Percentiles rank a stretch among this genome's conserved stretches.
Conservation (phyloP, 345 rosid species). For the Lagerstroemia speciosa region DNA sequence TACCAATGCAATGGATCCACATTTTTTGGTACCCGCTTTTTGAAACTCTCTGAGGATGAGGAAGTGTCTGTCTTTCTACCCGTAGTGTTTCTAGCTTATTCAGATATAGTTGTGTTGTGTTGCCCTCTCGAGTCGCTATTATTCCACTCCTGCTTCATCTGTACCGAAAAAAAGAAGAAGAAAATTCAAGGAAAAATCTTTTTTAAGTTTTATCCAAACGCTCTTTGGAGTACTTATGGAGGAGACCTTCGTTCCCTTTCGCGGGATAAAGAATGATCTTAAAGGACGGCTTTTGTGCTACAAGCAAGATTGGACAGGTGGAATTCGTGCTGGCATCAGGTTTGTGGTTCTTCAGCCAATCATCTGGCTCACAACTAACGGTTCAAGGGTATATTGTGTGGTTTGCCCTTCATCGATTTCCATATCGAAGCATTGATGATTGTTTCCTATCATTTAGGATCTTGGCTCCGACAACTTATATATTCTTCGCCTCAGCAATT, state of each 20-base stretch:
- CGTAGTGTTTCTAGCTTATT: slow-evolving; percentile 13
- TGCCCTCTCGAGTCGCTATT: slow-evolving; percentile 52
- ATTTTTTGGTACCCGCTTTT: slow-evolving; percentile 12
- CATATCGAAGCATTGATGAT: background rate
- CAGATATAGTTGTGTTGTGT: slow-evolving; percentile 13
- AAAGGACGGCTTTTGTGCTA: slow-evolving; percentile 60
- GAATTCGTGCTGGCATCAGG: slow-evolving; percentile 65
- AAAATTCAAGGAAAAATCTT: background rate
- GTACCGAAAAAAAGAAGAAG: background rate
- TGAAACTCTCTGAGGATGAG: slow-evolving; percentile 10
- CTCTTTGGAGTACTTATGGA: slow-evolving; percentile 41
- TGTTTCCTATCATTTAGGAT: slow-evolving; percentile 30
- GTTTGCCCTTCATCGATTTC: background rate
- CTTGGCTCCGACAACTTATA: slow-evolving; percentile 67
- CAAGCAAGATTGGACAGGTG: slow-evolving; percentile 74
- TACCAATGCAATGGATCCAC: slow-evolving; percentile 14
- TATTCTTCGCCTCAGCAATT: slow-evolving; percentile 58
- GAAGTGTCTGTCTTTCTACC: slow-evolving; percentile 22
- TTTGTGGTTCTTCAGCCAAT: slow-evolving; percentile 7
- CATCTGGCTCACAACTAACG: background rate
- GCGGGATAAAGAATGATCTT: slow-evolving; percentile 67
- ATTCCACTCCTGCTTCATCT: slow-evolving; percentile 10
- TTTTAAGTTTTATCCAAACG: background rate
- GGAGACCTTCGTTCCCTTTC: slow-evolving; percentile 71
- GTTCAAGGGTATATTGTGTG: background rate